Base-by-base conservation (phyloP, 345 rosid species). In the Kernera saxatilis region DNA sequence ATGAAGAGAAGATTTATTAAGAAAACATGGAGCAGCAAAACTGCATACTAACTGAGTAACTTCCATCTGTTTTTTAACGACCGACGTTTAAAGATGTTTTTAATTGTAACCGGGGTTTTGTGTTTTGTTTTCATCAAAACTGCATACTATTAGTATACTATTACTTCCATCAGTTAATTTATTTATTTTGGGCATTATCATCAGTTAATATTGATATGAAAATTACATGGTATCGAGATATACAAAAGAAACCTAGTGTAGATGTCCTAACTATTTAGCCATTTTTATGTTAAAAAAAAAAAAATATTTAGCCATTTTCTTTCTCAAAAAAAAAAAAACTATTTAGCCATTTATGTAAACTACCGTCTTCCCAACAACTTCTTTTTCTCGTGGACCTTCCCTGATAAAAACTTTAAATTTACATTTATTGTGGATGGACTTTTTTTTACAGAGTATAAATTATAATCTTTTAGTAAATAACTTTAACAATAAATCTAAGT, bases 281-380 rank as follows among this genome's bases (percentile, higher is more conserved):
- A 26, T 26, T 26, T 26, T 26, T 26, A 26, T n/a, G n/a, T n/a
- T n/a, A n/a, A n/a, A n/a, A n/a, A n/a, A n/a, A n/a, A n/a, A n/a
- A n/a, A n/a, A n/a, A n/a, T n/a, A n/a, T n/a, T n/a, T n/a, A n/a
- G n/a, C n/a, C n/a, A n/a, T n/a, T n/a, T n/a, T n/a, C n/a, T n/a
- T n/a, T n/a, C n/a, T n/a, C n/a, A n/a, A n/a, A n/a, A n/a, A n/a
- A n/a, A n/a, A n/a, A n/a, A n/a, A n/a, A n/a, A n/a, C n/a, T n/a
- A n/a, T n/a, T n/a, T n/a, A n/a, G n/a, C 59, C 72, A 37, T 58
- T 39, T 49, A 12, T 56, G 71, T 67, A 58, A 74, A 67, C 78
- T 1, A 50, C 48, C 19, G 48, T 67, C 41, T 8, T 49, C 29
- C 37, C 62, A 74, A 58, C 78, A 9, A 55, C 43, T 43, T 46